These are phyloP conservation scores for Cylindrodendrum hubeiense DNA, from an alignment of 2,329 filamentous ascomycete species.

Conservation along the genomic window DNA sequence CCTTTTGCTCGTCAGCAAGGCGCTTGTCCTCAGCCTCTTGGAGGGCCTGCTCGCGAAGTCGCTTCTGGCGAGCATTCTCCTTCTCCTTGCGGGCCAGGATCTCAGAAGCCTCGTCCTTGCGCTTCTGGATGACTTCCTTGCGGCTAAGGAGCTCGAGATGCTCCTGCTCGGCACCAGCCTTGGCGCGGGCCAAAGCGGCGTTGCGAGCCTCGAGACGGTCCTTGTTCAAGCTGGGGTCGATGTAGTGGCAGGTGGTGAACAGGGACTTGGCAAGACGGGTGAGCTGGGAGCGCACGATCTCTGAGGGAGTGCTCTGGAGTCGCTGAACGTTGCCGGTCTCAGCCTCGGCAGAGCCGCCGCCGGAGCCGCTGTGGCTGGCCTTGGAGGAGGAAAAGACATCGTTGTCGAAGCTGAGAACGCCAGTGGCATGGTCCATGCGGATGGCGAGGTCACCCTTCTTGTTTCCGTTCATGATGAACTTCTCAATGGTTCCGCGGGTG, in stretches of 20 bases:
- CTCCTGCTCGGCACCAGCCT: slow-evolving; percentile 91
- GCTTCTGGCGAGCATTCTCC: slow-evolving; percentile 91
- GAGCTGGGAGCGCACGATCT: slow-evolving; percentile 96
- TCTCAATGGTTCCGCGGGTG: slow-evolving; percentile 90
- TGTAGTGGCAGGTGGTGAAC: slow-evolving; percentile 94
- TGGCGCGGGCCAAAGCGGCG: slow-evolving; percentile 83
- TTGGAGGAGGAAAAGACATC: slow-evolving; percentile 98
- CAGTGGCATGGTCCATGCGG: slow-evolving; percentile 94
- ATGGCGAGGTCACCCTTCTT: slow-evolving; percentile 99
- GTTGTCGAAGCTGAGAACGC: slow-evolving; percentile 95
- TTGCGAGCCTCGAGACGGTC: slow-evolving; percentile 83
- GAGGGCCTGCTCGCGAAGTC: slow-evolving; percentile 86
- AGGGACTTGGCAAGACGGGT: slow-evolving; percentile 91
- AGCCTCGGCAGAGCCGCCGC: slow-evolving; percentile 86
- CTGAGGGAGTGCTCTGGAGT: slow-evolving; percentile 95
- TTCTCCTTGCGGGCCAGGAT: slow-evolving; percentile 89
- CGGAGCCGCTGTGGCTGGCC: slow-evolving; percentile 86
- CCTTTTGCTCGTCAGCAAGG: slow-evolving; percentile 90
- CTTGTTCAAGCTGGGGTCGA: slow-evolving; percentile 90
- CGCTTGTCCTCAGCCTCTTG: slow-evolving; percentile 92
- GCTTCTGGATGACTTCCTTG: slow-evolving; percentile 93
- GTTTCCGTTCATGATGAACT: slow-evolving; percentile 99
- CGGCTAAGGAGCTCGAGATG: slow-evolving; percentile 87
- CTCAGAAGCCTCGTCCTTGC: slow-evolving; percentile 95
- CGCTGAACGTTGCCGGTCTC: slow-evolving; percentile 90